Evolutionary conservation across 106 monocot genomes (phyloP).

Genomic region (Dioscorea dumetorum): DNA sequence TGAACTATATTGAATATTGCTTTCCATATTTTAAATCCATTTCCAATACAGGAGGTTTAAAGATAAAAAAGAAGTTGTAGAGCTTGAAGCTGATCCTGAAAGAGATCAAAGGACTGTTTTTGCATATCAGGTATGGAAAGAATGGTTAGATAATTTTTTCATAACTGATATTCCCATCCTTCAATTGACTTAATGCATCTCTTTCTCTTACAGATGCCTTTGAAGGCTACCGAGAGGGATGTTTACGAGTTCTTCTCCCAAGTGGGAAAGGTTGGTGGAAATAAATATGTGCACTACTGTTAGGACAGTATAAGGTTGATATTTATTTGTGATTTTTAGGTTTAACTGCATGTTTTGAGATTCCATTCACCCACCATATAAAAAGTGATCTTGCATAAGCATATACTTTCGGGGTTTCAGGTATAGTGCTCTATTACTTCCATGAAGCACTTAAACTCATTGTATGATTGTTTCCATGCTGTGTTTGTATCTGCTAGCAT

Average conservation of each 20-base stretch:
- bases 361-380: conserved; percentile 31
- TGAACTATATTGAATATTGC: neutral
- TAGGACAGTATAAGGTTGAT: conserved; percentile 19
- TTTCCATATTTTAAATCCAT: neutral
- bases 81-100: conserved; percentile 86
- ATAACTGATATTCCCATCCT: neutral
- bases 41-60: conserved; percentile 31
- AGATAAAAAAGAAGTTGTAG: conserved; percentile 50
- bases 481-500: neutral
- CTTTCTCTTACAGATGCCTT: conserved; percentile 37
- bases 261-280: conserved; percentile 64
- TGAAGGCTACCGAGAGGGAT: conserved; percentile 79
- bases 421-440: conserved; percentile 29
- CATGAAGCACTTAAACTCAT: conserved; percentile 11
- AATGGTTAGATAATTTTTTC: neutral
- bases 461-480: neutral
- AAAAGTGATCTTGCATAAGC: conserved; percentile 29
- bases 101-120: conserved; percentile 87
- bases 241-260: conserved; percentile 82
- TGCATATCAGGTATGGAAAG: conserved; percentile 60
- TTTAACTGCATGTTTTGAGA: conserved; percentile 35
- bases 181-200: neutral
- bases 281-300: conserved; percentile 2
- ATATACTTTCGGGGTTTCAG: conserved; percentile 30
- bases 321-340: conserved; percentile 28